Percentiles rank a stretch among this genome's conserved stretches.
phyloP scores from a whole-genome alignment of 108 stramenopile species.

The Mayamaea pseudoterrestris region DNA sequence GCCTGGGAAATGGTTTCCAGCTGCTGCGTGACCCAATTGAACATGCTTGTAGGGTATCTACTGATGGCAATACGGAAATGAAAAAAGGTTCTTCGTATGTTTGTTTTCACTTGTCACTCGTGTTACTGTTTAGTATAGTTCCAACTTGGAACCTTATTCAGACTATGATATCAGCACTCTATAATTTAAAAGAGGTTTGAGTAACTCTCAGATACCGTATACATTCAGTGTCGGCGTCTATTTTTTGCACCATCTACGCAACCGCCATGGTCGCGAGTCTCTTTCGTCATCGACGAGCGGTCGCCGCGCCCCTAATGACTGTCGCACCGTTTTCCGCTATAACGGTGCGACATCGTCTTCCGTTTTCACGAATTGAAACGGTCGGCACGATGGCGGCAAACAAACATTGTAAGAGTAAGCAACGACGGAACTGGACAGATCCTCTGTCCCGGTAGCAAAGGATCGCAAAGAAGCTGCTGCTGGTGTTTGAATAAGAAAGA shows the following conservation, averaged over 20 bases:
- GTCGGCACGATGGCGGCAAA: neutral
- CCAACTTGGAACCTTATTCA: neutral
- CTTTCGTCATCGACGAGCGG: neutral
- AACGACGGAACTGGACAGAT: neutral
- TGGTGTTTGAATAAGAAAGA: no score
- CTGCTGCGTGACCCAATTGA: conserved; percentile 59
- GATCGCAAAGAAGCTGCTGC: neutral
- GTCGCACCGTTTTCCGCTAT: no score
- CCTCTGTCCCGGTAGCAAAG: neutral
- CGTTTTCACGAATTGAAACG: no score
- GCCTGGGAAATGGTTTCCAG: conserved; percentile 56
- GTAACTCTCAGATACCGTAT: neutral
- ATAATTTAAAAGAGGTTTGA: neutral
- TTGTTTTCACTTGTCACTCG: neutral
- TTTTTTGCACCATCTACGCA: neutral
- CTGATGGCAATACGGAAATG: neutral
- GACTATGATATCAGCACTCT: neutral
- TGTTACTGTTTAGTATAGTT: neutral
- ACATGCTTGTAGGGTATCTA: conserved; percentile 26
- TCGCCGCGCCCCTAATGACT: neutral
- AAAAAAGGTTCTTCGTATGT: neutral
- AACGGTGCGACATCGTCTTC: no score
- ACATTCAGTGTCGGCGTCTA: neutral
- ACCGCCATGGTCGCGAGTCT: neutral
- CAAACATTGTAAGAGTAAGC: neutral